Evolutionary conservation across 768 basidiomycete species (phyloP), one percentile per base, ranked within the genome.

Genomic region (Trametes cingulata): DNA sequence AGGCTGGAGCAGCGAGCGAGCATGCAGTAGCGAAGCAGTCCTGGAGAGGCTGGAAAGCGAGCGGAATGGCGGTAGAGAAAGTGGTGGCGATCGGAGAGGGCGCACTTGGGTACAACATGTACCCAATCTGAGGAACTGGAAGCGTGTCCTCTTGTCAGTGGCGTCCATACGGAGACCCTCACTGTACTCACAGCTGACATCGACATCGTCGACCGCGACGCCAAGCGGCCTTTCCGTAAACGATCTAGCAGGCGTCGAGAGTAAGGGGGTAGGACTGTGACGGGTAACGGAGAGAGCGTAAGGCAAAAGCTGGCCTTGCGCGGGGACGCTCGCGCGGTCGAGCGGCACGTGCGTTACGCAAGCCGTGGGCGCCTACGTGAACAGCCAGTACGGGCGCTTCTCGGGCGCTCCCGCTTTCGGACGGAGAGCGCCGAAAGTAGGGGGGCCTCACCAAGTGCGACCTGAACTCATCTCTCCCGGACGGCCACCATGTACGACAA

Each of bases 51-150:
- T 61, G 8, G 70, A 68, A 36, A 71, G 67, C 33, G 69, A 63
- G 58, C 63, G 68, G 41, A 63, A 36, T 29, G 54, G 52, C 9
- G 49, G 35, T 48, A 60, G 65, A 10, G 65, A 66, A 20, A 69
- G 66, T 39, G 65, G 65, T n/a, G 67, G 65, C 15, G 65, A 57
- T 27, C 80, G 77, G 19, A 79, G 77, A 37, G 64, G 56, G 40
- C 64, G 71, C 58, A 65, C 59, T 58, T 59, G 65, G 42, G 68
- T 65, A 59, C 73, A 71, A 55, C 79, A 69, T 43, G 75, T 67
- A 65, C 78, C 76, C 67, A 75, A 62, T 46, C 61, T 27, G 17
- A 63, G 36, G 56, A 63, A 52, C 61, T 63, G 24, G 3, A 15
- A 45, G 42, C 41, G 25, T 33, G 46, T 36, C 41, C 13, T 36